A percentile compares a stretch with the other conserved stretches of the same genome.
These are phyloP conservation scores for Inonotus hispidus DNA, from an alignment of 1,284 basidiomycete genomes.

Conservation along the genomic window DNA sequence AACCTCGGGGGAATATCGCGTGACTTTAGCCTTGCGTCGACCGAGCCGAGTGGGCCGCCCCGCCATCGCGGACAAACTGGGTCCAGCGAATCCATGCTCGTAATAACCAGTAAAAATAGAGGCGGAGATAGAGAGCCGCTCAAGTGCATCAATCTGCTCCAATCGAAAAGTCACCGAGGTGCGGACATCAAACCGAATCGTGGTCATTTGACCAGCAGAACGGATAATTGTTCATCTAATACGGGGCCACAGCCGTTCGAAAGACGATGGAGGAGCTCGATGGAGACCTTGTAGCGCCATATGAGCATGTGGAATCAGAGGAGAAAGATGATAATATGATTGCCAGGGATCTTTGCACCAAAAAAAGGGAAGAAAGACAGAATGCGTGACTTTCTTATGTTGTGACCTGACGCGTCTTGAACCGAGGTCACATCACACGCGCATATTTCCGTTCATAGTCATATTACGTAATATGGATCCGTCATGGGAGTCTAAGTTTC, in stretches of 20 bases:
- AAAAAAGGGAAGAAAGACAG: too few relatives aligned
- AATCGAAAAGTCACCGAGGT: background rate
- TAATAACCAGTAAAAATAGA: background rate
- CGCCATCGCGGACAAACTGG: background rate
- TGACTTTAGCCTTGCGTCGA: background rate
- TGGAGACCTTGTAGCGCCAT: background rate
- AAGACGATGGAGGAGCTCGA: background rate
- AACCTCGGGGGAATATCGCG: background rate
- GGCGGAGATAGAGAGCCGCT: background rate
- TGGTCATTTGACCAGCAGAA: background rate
- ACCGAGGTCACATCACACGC: too few relatives aligned
- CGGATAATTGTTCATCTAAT: slow-evolving; percentile 2
- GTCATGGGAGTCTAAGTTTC: too few relatives aligned
- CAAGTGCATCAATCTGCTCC: background rate
- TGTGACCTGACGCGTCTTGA: too few relatives aligned
- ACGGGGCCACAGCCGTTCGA: background rate
- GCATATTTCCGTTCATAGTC: too few relatives aligned
- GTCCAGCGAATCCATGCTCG: background rate
- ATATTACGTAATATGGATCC: too few relatives aligned
- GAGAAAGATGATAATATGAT: background rate
- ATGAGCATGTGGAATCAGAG: background rate
- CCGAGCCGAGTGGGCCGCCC: background rate
- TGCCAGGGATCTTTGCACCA: too few relatives aligned
- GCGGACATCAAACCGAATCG: background rate
- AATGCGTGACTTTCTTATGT: too few relatives aligned